Conservation (phyloP, 768 basidiomycete species). For the Suillus americanus region DNA sequence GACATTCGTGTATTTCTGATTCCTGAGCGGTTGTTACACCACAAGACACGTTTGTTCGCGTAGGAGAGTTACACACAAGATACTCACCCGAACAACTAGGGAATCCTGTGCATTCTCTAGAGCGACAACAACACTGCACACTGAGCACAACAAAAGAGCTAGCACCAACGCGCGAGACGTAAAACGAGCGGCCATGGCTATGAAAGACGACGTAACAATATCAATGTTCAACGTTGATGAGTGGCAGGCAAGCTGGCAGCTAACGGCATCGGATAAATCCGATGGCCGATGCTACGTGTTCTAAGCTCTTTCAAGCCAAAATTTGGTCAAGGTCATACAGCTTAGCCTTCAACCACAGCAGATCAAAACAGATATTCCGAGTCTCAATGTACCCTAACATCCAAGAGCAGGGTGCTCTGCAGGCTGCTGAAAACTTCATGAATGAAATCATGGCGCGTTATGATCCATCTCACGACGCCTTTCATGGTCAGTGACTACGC, state of each 20-base stretch:
- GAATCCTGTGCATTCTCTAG: slow-evolving; percentile 20
- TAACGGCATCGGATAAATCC: slow-evolving; percentile 19
- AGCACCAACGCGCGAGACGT: slow-evolving; percentile 30
- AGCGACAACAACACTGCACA: slow-evolving; percentile 19
- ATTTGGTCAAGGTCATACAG: neutral
- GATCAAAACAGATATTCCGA: neutral
- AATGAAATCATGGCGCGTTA: slow-evolving; percentile 70
- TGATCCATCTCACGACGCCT: slow-evolving; percentile 79
- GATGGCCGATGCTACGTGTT: slow-evolving; percentile 19
- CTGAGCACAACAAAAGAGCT: slow-evolving; percentile 44
- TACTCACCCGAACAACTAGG: slow-evolving; percentile 31
- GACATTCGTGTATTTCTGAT: slow-evolving; percentile 43
- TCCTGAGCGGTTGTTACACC: slow-evolving; percentile 31
- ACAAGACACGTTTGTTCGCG: slow-evolving; percentile 14
- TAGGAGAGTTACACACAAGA: slow-evolving; percentile 8
- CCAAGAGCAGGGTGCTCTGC: slow-evolving; percentile 51
- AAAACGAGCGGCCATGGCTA: slow-evolving; percentile 20
- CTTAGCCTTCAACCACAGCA: neutral
- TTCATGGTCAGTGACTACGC: slow-evolving; percentile 58
- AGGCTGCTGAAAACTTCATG: slow-evolving; percentile 70
- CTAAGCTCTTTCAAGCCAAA: too few relatives aligned
- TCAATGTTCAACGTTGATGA: neutral
- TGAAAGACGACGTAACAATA: slow-evolving; percentile 3
- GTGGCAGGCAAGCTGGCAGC: neutral
- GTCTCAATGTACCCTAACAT: slow-evolving; percentile 48